Conservation (phyloP, 257 asterid genomes). For the Plantago major region DNA sequence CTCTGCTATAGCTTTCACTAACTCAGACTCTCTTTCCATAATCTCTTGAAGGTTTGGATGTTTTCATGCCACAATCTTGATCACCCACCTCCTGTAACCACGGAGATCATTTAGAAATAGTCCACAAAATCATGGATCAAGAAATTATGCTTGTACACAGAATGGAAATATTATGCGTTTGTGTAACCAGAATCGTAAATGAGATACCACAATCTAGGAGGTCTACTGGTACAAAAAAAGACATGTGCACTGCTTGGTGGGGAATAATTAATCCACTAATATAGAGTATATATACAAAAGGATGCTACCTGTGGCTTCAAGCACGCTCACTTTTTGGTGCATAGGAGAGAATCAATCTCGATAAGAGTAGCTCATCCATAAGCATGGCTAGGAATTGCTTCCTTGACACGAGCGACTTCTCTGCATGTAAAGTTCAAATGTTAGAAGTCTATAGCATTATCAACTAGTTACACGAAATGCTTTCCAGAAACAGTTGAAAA, state of each 20-base stretch:
- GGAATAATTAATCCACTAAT: too few relatives aligned
- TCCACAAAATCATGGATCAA: slow-evolving; percentile 6
- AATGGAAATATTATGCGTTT: not conserved
- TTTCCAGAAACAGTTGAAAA: too few relatives aligned
- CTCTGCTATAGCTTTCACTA: slow-evolving; percentile 79
- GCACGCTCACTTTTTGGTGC: slow-evolving; percentile 92
- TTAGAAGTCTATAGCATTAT: not conserved
- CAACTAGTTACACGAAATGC: slow-evolving; percentile 1
- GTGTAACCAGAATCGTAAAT: too few relatives aligned
- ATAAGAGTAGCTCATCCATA: slow-evolving; percentile 66
- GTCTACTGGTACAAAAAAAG: slow-evolving; percentile 8
- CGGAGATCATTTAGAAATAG: slow-evolving; percentile 23
- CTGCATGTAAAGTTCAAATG: slow-evolving; percentile 31
- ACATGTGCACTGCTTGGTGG: too few relatives aligned
- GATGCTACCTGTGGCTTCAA: slow-evolving; percentile 82
- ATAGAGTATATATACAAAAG: slow-evolving; percentile 12
- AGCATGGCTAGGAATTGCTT: slow-evolving; percentile 35
- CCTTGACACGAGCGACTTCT: slow-evolving; percentile 60
- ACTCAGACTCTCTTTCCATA: slow-evolving; percentile 67
- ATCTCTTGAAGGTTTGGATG: slow-evolving; percentile 56
- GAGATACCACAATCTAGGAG: too few relatives aligned
- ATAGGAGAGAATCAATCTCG: slow-evolving; percentile 66
- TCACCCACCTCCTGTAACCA: slow-evolving; percentile 87
- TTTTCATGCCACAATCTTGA: slow-evolving; percentile 76
- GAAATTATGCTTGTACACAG: slow-evolving; percentile 10